phyloP scores from a whole-genome alignment of 768 basidiomycete species.

The Lentinula edodes region DNA sequence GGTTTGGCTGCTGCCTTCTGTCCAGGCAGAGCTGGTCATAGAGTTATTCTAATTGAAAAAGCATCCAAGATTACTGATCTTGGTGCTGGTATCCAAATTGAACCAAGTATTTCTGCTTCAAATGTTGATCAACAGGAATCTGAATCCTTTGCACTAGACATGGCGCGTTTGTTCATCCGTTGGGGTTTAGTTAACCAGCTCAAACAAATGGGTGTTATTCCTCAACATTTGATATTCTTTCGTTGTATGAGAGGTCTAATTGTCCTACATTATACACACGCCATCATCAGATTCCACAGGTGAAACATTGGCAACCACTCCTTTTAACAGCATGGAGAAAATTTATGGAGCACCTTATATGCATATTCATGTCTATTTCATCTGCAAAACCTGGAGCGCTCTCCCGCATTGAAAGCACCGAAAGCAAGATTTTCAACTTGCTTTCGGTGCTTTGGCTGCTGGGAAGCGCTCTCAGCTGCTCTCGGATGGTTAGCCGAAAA shows the following conservation, averaged over 20 bases:
- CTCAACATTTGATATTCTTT: neutral
- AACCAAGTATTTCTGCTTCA: constrained; percentile 5
- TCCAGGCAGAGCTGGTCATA: constrained; percentile 33
- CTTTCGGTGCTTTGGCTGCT: constrained; percentile 13
- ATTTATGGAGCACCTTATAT: constrained; percentile 31
- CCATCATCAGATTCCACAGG: neutral
- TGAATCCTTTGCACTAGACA: too few species aligned
- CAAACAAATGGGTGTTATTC: neutral
- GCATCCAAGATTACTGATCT: constrained; percentile 26
- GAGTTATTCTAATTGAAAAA: constrained; percentile 32
- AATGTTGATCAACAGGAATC: neutral
- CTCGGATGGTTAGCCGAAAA: too few species aligned
- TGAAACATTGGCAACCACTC: too few species aligned
- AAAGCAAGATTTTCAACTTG: neutral
- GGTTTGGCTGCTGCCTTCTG: constrained; percentile 34
- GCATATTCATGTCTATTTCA: constrained; percentile 32
- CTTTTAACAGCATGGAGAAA: neutral
- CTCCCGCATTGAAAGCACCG: too few species aligned
- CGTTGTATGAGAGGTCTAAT: neutral
- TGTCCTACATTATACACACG: too few species aligned
- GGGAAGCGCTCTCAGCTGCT: too few species aligned
- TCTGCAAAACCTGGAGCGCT: too few species aligned
- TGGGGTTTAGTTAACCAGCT: constrained; percentile 1
- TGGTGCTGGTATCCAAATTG: constrained; percentile 34
- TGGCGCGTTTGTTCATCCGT: constrained; percentile 1